Evolutionary conservation across 2,329 filamentous ascomycete species (phyloP), one percentile per base, ranked within the genome.

Genomic region (Trichoderma gracile): DNA sequence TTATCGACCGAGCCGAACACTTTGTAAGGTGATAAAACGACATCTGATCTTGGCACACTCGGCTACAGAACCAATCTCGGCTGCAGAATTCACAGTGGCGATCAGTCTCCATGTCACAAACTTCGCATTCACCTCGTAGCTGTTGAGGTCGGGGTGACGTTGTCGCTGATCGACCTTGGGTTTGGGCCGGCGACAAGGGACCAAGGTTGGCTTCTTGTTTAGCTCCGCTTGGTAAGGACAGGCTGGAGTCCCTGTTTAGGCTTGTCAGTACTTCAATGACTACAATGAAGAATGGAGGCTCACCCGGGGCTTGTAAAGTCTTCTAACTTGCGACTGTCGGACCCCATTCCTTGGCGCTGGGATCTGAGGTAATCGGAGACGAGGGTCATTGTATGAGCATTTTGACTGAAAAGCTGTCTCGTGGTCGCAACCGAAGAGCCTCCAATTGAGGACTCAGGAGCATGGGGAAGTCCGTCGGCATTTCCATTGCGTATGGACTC

Each of bases 1-100:
- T 56, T 45, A 56, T 56, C 23, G 40, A 30, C 23, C 54, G 54
- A 30, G 54, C 54, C 5, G 40, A 56, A 45, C 54, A 56, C 23
- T 56, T 56, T 6, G 17, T 30, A 23, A 56, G 54, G 23, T 56
- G 40, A 45, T 3, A 5, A 17, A 45, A 45, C 14, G 23, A 30
- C 54, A 56, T 56, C n/a, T 30, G 6, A 45, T 45, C 40, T 14
- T 56, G 54, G 12, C 54, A 56, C 7, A 8, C 2, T 45, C 15
- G 6, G 21, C 54, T 45, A 17, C 54, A 56, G 40, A 56, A 56
- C 53, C 53, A 56, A 30, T 30, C 40, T 15, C 8, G 15, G 21
- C 14, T 56, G 38, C 53, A 56, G 23, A 56, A 56, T n/a, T 45
- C 7, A 27, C 53, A 56, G 40, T 8, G 53, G 21, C 53, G 53